Evolutionary conservation across 345 rosid species (phyloP), one percentile per base, ranked within the genome.

Genomic region (Lepidium didymum): DNA sequence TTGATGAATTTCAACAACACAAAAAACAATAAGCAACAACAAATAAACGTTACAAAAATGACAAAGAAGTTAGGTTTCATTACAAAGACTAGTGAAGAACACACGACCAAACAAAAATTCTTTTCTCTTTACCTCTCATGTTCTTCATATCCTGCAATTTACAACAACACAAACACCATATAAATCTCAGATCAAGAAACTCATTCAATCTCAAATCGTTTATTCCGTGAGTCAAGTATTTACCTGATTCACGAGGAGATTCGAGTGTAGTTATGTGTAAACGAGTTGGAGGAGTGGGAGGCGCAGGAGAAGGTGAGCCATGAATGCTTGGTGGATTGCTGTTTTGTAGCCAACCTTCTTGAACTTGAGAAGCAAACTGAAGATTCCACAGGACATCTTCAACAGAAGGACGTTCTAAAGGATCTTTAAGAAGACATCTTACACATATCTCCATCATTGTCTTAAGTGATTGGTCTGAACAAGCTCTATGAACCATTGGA

Each of bases 301-400:
- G 53, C 7, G 67, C 69, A 3, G 69, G 74, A 40, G 73, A 68
- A 62, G 78, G 78, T 6, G 78, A 75, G 18, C 66, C 70, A 5
- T 53, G 78, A 11, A 53, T 52, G 69, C 74, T 75, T 1, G 69
- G 16, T n/a, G 74, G 27, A 40, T 75, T 75, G n/a, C 65, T 75
- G 70, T 62, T 68, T 37, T 68, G 74, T 54, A 53, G 41, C 78
- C 78, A 75, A 68, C 74, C 78, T 40, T 75, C 78, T 62, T 68
- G 94, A 59, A 93, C 96, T 80, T 93, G 98, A 71, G 97, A 85
- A 29, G 92, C 91, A 73, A 85, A 93, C 70, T 93, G 94, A 85
- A 93, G 85, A 82, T 94, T 91, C 97, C 97, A 94, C 21, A 94
- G 60, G 14, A 94, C 83, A 64, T 94, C 99, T 68, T 94, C 99